Evolutionary conservation across 1,284 basidiomycete genomes (phyloP).

Genomic region (Mycosarcoma mackinlayi): DNA sequence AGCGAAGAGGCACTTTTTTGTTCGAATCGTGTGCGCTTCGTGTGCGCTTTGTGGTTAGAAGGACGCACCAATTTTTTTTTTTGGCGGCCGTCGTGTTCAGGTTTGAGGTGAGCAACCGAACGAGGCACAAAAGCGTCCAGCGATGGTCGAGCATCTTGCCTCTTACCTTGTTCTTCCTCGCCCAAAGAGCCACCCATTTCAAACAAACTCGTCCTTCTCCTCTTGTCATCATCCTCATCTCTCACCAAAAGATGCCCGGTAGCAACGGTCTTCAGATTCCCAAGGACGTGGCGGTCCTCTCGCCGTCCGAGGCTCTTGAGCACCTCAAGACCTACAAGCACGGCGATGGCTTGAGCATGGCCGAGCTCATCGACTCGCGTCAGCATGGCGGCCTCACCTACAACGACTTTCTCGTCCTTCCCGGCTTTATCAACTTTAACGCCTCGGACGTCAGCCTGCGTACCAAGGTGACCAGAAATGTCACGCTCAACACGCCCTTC

Average conservation of each 20-base stretch:
- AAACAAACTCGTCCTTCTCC: slow-evolving; percentile 15
- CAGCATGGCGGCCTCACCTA: slow-evolving; percentile 94
- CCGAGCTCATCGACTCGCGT: slow-evolving; percentile 89
- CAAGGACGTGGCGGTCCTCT: slow-evolving; percentile 47
- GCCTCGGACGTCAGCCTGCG: slow-evolving; percentile 84
- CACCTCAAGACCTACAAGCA: slow-evolving; percentile 74
- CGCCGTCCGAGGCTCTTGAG: slow-evolving; percentile 54
- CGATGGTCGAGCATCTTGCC: slow-evolving; percentile 8
- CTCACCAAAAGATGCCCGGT: slow-evolving; percentile 25
- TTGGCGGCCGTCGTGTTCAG: no score
- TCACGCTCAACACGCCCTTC: slow-evolving; percentile 93
- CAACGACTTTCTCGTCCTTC: slow-evolving; percentile 73
- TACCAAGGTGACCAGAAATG: slow-evolving; percentile 88
- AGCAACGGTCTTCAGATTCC: slow-evolving; percentile 44
- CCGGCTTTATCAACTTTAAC: slow-evolving; percentile 96
- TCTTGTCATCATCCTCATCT: neutral
- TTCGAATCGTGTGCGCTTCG: no score
- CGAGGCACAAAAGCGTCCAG: slow-evolving; percentile 12
- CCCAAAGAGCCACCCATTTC: slow-evolving; percentile 44
- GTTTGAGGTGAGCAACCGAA: no score
- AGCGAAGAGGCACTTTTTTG: slow-evolving; percentile 8
- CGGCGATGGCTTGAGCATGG: slow-evolving; percentile 86
- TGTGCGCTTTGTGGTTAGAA: no score
- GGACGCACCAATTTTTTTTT: no score
- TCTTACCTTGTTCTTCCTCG: slow-evolving; percentile 35